Conservation (phyloP, 2,329 filamentous ascomycete species). For the Lasiodiplodia sp. region DNA sequence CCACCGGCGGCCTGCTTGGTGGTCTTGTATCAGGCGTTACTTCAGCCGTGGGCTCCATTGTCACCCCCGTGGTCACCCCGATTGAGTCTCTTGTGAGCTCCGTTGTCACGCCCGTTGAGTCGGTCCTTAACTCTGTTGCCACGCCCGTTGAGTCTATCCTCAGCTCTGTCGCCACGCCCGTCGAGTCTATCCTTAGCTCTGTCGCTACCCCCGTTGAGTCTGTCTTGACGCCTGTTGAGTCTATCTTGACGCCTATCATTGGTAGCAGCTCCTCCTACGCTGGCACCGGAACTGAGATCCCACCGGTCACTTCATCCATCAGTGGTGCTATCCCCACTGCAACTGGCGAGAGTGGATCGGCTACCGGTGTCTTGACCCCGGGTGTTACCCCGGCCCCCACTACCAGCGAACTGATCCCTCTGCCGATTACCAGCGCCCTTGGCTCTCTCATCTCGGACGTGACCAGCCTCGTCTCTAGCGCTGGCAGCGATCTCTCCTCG, state of each 20-base stretch:
- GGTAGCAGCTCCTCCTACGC: slow-evolving; percentile 9
- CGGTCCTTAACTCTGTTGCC: background rate
- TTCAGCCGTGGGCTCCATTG: slow-evolving; percentile 12
- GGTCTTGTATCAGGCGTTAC: slow-evolving; percentile 25
- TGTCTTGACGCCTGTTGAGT: slow-evolving; percentile 12
- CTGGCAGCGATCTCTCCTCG: slow-evolving; percentile 14
- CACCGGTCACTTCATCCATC: slow-evolving; percentile 11
- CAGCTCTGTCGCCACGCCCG: background rate
- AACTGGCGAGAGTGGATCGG: background rate
- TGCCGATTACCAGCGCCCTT: slow-evolving; percentile 26
- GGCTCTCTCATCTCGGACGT: slow-evolving; percentile 24
- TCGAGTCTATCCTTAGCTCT: slow-evolving; percentile 9
- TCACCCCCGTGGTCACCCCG: background rate
- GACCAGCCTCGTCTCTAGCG: slow-evolving; percentile 21
- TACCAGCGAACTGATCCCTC: slow-evolving; percentile 14
- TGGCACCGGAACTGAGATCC: slow-evolving; percentile 6
- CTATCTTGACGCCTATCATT: slow-evolving; percentile 14
- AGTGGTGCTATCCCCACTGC: background rate
- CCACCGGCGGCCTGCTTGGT: slow-evolving; percentile 14
- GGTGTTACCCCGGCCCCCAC: slow-evolving; percentile 15
- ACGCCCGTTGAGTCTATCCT: background rate
- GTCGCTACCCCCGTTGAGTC: slow-evolving; percentile 2
- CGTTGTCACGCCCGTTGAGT: background rate
- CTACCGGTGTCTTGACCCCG: slow-evolving; percentile 4
- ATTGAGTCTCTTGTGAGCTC: slow-evolving; percentile 7